A percentile compares a stretch with the other conserved stretches of the same genome.
phyloP scores from a whole-genome alignment of 108 stramenopile species.

The Fistulifera pelliculosa region DNA sequence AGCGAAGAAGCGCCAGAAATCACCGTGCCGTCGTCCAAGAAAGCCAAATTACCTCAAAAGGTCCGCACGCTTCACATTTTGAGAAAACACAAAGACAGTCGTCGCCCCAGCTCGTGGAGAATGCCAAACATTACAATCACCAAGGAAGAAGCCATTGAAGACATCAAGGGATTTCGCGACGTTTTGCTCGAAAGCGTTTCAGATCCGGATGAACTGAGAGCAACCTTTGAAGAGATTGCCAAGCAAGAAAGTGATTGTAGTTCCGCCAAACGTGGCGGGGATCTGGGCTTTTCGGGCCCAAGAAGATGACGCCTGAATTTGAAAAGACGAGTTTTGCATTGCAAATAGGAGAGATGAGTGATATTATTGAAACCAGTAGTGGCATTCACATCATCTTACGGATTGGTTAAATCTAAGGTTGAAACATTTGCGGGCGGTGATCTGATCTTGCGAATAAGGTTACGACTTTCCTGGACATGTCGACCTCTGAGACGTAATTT shows the following conservation, averaged over 20 bases:
- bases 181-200: constrained; percentile 41
- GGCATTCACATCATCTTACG: constrained; percentile 80
- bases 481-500: no score
- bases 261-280: constrained; percentile 73
- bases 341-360: constrained; percentile 64
- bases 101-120: constrained; percentile 70
- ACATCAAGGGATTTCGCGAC: constrained; percentile 45
- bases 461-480: no score
- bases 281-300: constrained; percentile 79
- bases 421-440: no score
- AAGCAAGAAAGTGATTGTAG: constrained; percentile 78
- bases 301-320: constrained; percentile 74
- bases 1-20: constrained; percentile 4
- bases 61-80: constrained; percentile 81
- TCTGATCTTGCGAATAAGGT: no score
- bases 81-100: constrained; percentile 70
- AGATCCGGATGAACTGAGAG: constrained; percentile 43
- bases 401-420: constrained; percentile 30
- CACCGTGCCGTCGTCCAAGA: constrained; percentile 1
- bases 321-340: constrained; percentile 76
- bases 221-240: constrained; percentile 78
- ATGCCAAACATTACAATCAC: constrained; percentile 56
- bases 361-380: constrained; percentile 70
- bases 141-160: constrained; percentile 57
- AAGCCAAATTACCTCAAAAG: constrained; percentile 32